Percentiles rank a stretch among this genome's conserved stretches.
phyloP scores from a whole-genome alignment of 805 yeast species.

The Myxozyma neotropica region DNA sequence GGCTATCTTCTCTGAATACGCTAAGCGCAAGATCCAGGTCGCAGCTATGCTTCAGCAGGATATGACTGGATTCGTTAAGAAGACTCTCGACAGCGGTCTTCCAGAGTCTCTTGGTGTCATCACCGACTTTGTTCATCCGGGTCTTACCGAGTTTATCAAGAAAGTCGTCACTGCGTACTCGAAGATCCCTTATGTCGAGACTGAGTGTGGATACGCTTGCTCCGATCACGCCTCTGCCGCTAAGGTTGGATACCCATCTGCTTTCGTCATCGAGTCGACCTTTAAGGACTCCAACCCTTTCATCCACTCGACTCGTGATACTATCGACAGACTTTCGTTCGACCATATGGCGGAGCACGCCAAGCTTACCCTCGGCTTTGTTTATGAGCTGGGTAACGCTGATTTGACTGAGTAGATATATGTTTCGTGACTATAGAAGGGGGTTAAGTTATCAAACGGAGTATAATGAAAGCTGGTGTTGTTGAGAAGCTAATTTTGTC shows the following conservation, averaged over 20 bases:
- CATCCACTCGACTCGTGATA: conserved; percentile 78
- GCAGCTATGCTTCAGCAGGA: conserved; percentile 91
- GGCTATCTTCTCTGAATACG: conserved; percentile 67
- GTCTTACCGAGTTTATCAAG: conserved; percentile 63
- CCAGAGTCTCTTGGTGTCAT: conserved; percentile 79
- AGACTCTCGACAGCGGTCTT: conserved; percentile 52
- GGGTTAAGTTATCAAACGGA: too few species aligned
- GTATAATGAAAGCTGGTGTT: too few species aligned
- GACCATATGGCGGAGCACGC: conserved; percentile 80
- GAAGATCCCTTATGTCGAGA: conserved; percentile 68
- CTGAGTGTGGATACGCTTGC: conserved; percentile 88
- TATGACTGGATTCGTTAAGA: conserved; percentile 80
- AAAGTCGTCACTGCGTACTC: conserved; percentile 63
- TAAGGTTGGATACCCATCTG: conserved; percentile 79
- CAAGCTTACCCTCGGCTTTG: conserved; percentile 72
- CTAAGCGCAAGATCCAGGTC: conserved; percentile 52
- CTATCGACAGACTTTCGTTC: conserved; percentile 76
- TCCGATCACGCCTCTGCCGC: conserved; percentile 89
- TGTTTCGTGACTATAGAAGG: too few species aligned
- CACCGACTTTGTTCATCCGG: conserved; percentile 63
- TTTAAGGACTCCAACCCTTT: conserved; percentile 64
- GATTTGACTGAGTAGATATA: conserved; percentile 32
- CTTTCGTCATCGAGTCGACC: conserved; percentile 78
- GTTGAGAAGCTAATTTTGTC: too few species aligned
- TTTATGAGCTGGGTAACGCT: conserved; percentile 64